Conservation (phyloP, 2,329 filamentous ascomycete genomes). For the Westerdykella aurantiaca region DNA sequence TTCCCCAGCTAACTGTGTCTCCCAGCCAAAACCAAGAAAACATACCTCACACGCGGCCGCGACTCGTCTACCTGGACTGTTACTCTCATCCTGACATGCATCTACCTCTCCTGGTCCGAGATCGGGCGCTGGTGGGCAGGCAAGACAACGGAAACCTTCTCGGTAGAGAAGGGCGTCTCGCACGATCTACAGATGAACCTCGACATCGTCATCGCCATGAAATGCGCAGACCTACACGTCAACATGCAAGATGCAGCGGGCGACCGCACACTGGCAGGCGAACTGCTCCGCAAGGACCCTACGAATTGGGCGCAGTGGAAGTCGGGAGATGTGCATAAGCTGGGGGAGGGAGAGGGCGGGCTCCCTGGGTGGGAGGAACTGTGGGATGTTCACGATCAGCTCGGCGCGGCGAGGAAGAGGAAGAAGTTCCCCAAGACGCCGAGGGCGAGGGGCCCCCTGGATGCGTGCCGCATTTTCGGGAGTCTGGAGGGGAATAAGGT, state of each 20-base stretch:
- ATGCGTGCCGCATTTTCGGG: slow-evolving; percentile 85
- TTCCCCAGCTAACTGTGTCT: background rate
- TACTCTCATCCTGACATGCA: slow-evolving; percentile 67
- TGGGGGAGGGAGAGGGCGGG: slow-evolving; percentile 36
- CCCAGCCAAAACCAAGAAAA: slow-evolving; percentile 87
- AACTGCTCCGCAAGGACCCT: slow-evolving; percentile 65
- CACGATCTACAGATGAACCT: slow-evolving; percentile 90
- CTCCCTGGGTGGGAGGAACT: slow-evolving; percentile 53
- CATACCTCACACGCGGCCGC: slow-evolving; percentile 78
- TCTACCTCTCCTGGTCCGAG: slow-evolving; percentile 72
- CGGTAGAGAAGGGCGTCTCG: slow-evolving; percentile 85
- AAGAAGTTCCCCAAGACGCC: slow-evolving; percentile 69
- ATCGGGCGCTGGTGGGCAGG: slow-evolving; percentile 77
- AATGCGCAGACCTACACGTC: slow-evolving; percentile 80
- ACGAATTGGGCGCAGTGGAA: slow-evolving; percentile 83
- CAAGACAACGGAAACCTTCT: slow-evolving; percentile 80
- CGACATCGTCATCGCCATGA: slow-evolving; percentile 87
- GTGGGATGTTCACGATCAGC: slow-evolving; percentile 86
- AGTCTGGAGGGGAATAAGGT: slow-evolving; percentile 92
- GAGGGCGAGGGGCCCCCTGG: slow-evolving; percentile 51
- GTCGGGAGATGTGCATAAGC: slow-evolving; percentile 56
- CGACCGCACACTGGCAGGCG: slow-evolving; percentile 79
- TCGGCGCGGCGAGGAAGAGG: slow-evolving; percentile 64
- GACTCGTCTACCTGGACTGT: slow-evolving; percentile 94
- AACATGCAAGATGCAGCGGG: slow-evolving; percentile 96